phyloP scores from a whole-genome alignment of 164 flowering plant genomes.

The Kalanchoe fedtschenkoi region DNA sequence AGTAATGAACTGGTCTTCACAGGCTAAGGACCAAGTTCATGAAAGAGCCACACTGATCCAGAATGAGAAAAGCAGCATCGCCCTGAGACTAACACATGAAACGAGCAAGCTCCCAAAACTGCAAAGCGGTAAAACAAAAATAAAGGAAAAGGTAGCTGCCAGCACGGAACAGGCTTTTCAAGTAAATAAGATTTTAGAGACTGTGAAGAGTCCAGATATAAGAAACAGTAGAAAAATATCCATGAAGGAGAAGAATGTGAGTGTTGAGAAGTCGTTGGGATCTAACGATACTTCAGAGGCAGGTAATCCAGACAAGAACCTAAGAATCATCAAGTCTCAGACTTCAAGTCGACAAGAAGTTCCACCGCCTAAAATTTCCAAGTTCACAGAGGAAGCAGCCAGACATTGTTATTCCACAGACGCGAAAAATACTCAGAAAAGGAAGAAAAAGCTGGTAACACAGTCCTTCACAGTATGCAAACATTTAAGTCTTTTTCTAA shows the following conservation, averaged over 20 bases:
- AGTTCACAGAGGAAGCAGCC: slow-evolving; percentile 7
- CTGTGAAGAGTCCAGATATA: slow-evolving; percentile 19
- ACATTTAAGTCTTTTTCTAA: slow-evolving; percentile 22
- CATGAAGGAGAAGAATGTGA: slow-evolving; percentile 18
- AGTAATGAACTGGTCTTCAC: slow-evolving; percentile 15
- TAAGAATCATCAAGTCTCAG: slow-evolving; percentile 14
- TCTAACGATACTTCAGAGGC: slow-evolving; percentile 21
- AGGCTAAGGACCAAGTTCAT: slow-evolving; percentile 1
- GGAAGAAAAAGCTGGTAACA: slow-evolving; percentile 18
- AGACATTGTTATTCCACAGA: slow-evolving; percentile 7
- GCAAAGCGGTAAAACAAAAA: slow-evolving; percentile 5
- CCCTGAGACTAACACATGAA: slow-evolving; percentile 10
- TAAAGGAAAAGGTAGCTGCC: slow-evolving; percentile 15
- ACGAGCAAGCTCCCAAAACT: slow-evolving; percentile 7
- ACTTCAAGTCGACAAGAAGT: slow-evolving; percentile 8
- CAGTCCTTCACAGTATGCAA: slow-evolving; percentile 11
- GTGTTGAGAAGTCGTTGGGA: slow-evolving; percentile 12
- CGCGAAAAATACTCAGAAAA: slow-evolving; percentile 16
- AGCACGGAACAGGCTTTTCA: slow-evolving; percentile 23
- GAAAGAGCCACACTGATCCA: slow-evolving; percentile 8
- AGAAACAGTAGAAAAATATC: slow-evolving; percentile 16
- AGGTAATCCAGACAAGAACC: slow-evolving; percentile 19
- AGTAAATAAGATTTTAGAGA: slow-evolving; percentile 17
- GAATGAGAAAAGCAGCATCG: slow-evolving; percentile 13
- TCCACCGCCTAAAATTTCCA: slow-evolving; percentile 7